Evolutionary conservation across 2,329 filamentous ascomycete genomes (phyloP).

Genomic region (Pseudogymnoascus sp.): DNA sequence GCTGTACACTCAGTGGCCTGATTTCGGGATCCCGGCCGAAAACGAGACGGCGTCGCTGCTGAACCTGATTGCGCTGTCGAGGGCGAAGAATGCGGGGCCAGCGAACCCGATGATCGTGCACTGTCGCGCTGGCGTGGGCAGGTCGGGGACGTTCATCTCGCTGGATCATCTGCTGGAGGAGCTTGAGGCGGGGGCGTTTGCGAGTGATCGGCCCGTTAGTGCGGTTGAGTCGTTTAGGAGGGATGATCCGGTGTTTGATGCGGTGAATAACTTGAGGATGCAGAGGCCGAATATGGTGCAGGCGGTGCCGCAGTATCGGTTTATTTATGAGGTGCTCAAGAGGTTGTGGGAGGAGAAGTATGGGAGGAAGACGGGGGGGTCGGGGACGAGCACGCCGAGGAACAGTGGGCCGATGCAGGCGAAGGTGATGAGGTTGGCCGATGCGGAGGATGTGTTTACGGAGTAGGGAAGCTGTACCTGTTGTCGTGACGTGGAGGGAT

Average conservation of each 20-base stretch:
- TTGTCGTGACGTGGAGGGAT: not conserved
- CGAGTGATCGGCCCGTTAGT: constrained; percentile 22
- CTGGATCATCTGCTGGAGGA: constrained; percentile 87
- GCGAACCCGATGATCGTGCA: constrained; percentile 73
- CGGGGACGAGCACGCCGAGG: not conserved
- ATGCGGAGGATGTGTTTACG: constrained; percentile 1
- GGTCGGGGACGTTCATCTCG: constrained; percentile 91
- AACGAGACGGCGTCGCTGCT: constrained; percentile 61
- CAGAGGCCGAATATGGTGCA: constrained; percentile 97
- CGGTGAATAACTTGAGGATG: constrained; percentile 71
- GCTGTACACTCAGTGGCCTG: constrained; percentile 80
- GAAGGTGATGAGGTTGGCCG: not conserved
- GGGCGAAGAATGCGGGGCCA: constrained; percentile 44
- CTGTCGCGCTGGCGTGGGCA: constrained; percentile 86
- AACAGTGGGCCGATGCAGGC: not conserved
- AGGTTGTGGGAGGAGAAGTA: constrained; percentile 66
- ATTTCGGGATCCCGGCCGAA: constrained; percentile 72
- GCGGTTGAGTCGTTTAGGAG: constrained; percentile 24
- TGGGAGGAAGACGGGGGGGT: not conserved
- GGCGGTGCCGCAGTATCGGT: constrained; percentile 71
- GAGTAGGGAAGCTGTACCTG: not conserved
- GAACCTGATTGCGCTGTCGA: constrained; percentile 59
- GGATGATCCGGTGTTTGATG: constrained; percentile 64
- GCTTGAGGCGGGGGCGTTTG: constrained; percentile 64
- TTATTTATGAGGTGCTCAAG: constrained; percentile 79